Evolutionary conservation across 2,329 filamentous ascomycete species (phyloP).

Genomic region (Hypocreales sp.): DNA sequence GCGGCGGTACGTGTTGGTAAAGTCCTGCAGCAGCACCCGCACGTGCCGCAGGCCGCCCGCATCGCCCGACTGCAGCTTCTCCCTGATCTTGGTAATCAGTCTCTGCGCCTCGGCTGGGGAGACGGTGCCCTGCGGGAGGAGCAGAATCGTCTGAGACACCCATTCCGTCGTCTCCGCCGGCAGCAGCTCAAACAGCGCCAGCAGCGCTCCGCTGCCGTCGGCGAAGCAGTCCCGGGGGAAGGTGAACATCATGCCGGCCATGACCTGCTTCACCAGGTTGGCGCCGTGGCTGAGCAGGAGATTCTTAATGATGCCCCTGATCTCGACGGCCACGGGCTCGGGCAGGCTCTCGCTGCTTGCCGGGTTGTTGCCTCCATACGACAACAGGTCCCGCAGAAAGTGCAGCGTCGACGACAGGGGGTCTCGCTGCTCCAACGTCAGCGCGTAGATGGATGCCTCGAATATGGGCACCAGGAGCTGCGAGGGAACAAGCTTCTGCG

Average conservation of each 20-base stretch:
- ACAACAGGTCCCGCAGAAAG: slow-evolving; percentile 81
- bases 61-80: slow-evolving; percentile 54
- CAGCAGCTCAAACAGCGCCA: slow-evolving; percentile 76
- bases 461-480: slow-evolving; percentile 69
- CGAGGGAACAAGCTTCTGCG: slow-evolving; percentile 67
- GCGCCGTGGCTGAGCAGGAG: slow-evolving; percentile 59
- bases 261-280: slow-evolving; percentile 67
- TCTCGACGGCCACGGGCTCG: slow-evolving; percentile 46
- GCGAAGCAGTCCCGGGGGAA: slow-evolving; percentile 94
- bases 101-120: slow-evolving; percentile 66
- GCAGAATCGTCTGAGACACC: slow-evolving; percentile 69
- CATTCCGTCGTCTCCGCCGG: slow-evolving; percentile 66
- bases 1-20: slow-evolving; percentile 85
- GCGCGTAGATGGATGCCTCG: slow-evolving; percentile 69
- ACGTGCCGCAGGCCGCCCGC: slow-evolving; percentile 55
- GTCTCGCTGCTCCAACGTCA: slow-evolving; percentile 81
- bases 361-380: slow-evolving; percentile 67
- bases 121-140: slow-evolving; percentile 72
- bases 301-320: slow-evolving; percentile 57
- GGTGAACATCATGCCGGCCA: slow-evolving; percentile 98
- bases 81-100: slow-evolving; percentile 65
- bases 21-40: slow-evolving; percentile 78
- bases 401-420: slow-evolving; percentile 84
- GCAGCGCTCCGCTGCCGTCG: slow-evolving; percentile 82
- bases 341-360: slow-evolving; percentile 43